phyloP scores from a whole-genome alignment of 768 basidiomycete species.

The Pisolithus marmoratus region DNA sequence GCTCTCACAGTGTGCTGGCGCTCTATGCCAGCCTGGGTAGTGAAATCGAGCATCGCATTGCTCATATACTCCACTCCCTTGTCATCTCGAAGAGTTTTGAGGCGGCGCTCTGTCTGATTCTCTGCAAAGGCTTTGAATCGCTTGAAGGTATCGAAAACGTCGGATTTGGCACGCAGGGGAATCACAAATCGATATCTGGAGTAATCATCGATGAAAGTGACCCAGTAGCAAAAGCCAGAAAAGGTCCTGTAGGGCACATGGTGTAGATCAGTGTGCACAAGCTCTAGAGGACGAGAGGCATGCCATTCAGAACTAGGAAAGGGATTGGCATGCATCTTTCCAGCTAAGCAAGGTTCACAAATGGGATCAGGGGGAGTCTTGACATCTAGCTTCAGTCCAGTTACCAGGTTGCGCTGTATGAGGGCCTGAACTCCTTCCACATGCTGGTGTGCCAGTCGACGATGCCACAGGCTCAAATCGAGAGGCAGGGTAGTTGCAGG shows the following conservation, averaged over 20 bases:
- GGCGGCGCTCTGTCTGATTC: constrained; percentile 12
- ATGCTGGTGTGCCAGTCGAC: constrained; percentile 18
- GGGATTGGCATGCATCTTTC: too few species aligned
- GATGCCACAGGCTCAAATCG: constrained; percentile 16
- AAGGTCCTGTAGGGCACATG: constrained; percentile 1
- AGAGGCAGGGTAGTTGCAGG: constrained; percentile 6
- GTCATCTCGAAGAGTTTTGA: constrained; percentile 19
- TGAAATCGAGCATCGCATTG: too few species aligned
- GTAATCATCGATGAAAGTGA: constrained; percentile 7
- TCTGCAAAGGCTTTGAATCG: constrained; percentile 26
- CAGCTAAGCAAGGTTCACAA: too few species aligned
- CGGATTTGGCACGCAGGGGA: constrained; percentile 15
- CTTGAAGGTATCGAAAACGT: constrained; percentile 21
- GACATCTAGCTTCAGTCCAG: too few species aligned
- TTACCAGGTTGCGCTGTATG: too few species aligned
- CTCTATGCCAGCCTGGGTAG: too few species aligned
- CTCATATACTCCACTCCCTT: constrained; percentile 22
- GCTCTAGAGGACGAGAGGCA: too few species aligned
- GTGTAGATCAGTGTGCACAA: too few species aligned
- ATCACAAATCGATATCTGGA: constrained; percentile 13
- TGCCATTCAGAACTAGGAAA: too few species aligned
- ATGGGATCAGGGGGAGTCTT: too few species aligned
- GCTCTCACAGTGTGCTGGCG: constrained; percentile 6
- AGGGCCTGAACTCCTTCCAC: too few species aligned
- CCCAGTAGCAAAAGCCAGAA: constrained; percentile 6